These are phyloP conservation scores for Syncephalastrum sp. DNA, from an alignment of 371 early-diverging fungal genomes.

Conservation along the genomic window DNA sequence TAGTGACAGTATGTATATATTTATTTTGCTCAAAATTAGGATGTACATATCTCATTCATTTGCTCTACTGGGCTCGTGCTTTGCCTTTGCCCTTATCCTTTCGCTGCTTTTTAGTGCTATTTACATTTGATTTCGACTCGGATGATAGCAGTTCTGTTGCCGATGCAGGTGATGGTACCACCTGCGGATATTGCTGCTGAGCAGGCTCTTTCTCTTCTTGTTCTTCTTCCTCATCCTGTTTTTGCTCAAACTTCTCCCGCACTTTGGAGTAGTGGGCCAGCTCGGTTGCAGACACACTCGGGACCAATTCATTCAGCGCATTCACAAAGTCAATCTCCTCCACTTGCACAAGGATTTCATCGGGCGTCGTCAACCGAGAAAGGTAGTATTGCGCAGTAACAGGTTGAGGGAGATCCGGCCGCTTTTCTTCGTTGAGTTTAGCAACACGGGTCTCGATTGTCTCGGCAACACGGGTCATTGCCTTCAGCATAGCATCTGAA, in stretches of 20 bases:
- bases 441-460: conserved; percentile 70
- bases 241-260: conserved; percentile 62
- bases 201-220: conserved; percentile 17
- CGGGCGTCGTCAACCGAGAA: conserved; percentile 32
- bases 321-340: conserved; percentile 77
- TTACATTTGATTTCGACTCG: conserved; percentile 1
- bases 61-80: conserved; percentile 10
- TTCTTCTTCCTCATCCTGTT: conserved; percentile 29
- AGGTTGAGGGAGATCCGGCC: conserved; percentile 16
- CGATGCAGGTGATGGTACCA: not conserved
- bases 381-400: conserved; percentile 26
- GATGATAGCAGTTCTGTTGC: not conserved
- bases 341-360: conserved; percentile 75
- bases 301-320: conserved; percentile 84
- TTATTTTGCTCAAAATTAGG: too few species aligned
- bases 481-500: conserved; percentile 95
- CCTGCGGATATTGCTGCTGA: conserved; percentile 4
- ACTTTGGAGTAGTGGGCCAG: conserved; percentile 84
- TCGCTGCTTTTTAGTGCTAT: not conserved
- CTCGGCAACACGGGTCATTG: conserved; percentile 87
- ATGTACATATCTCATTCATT: too few species aligned
- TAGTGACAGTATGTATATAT: too few species aligned
- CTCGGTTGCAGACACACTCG: conserved; percentile 88
- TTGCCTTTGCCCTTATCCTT: conserved; percentile 29
- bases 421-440: conserved; percentile 32